Conservation (phyloP, 805 yeast species). For the Yarrowia sp. region DNA sequence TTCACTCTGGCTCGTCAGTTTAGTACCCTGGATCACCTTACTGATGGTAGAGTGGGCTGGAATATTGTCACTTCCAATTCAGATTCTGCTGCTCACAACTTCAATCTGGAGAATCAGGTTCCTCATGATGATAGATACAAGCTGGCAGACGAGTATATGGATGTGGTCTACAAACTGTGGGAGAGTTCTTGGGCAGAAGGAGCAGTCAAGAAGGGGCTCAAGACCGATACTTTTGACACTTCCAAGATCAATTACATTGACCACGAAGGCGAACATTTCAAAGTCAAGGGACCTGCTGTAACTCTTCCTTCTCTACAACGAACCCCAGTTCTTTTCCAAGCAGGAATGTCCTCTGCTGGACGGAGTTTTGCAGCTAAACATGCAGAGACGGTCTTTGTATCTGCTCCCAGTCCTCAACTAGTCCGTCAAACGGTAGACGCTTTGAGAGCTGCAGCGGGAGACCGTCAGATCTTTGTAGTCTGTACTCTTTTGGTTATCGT, state of each 20-base stretch:
- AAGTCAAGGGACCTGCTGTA: slow-evolving; percentile 55
- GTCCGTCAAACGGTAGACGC: slow-evolving; percentile 49
- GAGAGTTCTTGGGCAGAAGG: slow-evolving; percentile 57
- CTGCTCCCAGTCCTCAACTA: slow-evolving; percentile 50
- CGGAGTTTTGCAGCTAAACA: slow-evolving; percentile 54
- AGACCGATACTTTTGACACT: slow-evolving; percentile 47
- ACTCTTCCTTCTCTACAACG: slow-evolving; percentile 56
- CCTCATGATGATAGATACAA: slow-evolving; percentile 55
- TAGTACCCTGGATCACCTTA: slow-evolving; percentile 56
- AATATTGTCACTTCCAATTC: slow-evolving; percentile 56
- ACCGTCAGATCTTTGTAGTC: slow-evolving; percentile 35
- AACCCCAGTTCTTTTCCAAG: slow-evolving; percentile 56
- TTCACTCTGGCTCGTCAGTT: slow-evolving; percentile 54
- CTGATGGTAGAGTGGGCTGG: slow-evolving; percentile 58
- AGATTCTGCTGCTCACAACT: slow-evolving; percentile 55
- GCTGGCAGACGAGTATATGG: slow-evolving; percentile 54
- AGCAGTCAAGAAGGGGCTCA: slow-evolving; percentile 48
- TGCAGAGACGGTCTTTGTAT: slow-evolving; percentile 55
- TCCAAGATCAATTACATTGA: slow-evolving; percentile 54
- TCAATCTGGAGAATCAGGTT: slow-evolving; percentile 52
- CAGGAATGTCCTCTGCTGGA: slow-evolving; percentile 56
- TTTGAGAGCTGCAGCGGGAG: slow-evolving; percentile 50
- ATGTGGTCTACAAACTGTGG: slow-evolving; percentile 53
- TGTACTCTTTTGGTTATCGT: slow-evolving; percentile 21
- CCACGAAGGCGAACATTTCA: slow-evolving; percentile 54